These are phyloP conservation scores for Candida krabiensis DNA, from an alignment of 805 yeast species.

Conservation along the genomic window DNA sequence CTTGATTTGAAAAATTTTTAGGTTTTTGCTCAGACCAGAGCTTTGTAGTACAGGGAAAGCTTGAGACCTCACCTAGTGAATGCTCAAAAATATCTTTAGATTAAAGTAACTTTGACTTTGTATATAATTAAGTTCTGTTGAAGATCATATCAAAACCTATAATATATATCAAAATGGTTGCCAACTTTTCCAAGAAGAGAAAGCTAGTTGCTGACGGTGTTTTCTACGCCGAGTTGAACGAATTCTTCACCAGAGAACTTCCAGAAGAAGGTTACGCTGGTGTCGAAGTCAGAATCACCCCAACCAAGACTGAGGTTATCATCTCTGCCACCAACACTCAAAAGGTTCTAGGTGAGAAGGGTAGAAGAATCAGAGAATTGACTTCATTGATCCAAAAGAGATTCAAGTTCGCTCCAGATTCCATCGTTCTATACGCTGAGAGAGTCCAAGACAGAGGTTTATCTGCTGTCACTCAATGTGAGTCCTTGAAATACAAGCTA, in stretches of 20 bases:
- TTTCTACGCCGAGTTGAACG: conserved; percentile 99
- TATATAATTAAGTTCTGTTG: no score
- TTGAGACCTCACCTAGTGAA: no score
- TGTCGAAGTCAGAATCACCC: conserved; percentile 98
- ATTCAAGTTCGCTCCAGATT: conserved; percentile 93
- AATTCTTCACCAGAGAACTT: conserved; percentile 99
- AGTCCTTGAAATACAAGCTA: conserved; percentile 96
- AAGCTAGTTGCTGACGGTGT: conserved; percentile 99
- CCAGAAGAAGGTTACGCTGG: conserved; percentile 99
- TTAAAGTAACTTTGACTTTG: no score
- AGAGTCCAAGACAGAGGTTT: conserved; percentile 99
- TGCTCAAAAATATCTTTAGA: no score
- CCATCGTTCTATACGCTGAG: conserved; percentile 95
- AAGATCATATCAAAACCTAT: no score
- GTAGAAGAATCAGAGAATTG: conserved; percentile 99
- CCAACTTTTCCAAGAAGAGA: conserved; percentile 91
- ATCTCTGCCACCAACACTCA: conserved; percentile 99
- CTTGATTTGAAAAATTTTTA: no score
- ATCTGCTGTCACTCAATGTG: conserved; percentile 99
- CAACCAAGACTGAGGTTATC: conserved; percentile 96
- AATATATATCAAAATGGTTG: conserved; percentile 37
- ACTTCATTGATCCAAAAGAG: conserved; percentile 98
- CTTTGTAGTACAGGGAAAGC: no score
- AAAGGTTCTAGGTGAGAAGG: conserved; percentile 98
- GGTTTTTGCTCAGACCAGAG: no score